A percentile compares a stretch with the other conserved stretches of the same genome.
These are phyloP conservation scores for Brachypodium distachyon DNA, from an alignment of 202 grass and related monocot species.

Conservation along the genomic window DNA sequence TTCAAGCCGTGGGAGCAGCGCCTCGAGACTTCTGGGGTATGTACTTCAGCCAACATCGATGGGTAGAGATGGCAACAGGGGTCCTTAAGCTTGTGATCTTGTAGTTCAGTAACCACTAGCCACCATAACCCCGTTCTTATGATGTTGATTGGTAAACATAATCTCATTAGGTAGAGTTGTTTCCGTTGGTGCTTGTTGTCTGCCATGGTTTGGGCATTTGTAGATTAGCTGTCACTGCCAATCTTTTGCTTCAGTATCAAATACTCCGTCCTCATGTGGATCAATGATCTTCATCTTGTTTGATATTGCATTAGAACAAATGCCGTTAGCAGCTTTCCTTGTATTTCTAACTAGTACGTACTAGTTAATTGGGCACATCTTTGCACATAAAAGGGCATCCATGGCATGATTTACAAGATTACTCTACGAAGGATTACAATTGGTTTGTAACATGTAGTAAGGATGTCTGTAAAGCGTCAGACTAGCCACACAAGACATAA, in stretches of 20 bases:
- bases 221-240: not conserved
- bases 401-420: not conserved
- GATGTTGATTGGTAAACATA: not conserved
- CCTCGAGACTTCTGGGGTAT: conserved; percentile 78
- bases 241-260: not conserved
- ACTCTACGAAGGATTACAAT: not conserved
- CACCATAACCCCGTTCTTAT: not conserved
- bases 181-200: not conserved
- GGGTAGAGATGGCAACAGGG: not conserved
- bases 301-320: not conserved
- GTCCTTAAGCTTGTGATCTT: not conserved
- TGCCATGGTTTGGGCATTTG: not conserved
- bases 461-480: not conserved
- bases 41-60: not conserved
- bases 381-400: not conserved
- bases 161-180: too few relatives aligned
- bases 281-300: not conserved
- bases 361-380: not conserved
- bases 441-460: not conserved
- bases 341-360: not conserved
- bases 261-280: not conserved
- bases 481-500: not conserved
- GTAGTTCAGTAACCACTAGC: not conserved
- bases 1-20: conserved; percentile 93
- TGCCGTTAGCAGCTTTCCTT: not conserved